A percentile compares a stretch with the other conserved stretches of the same genome.
phyloP scores from a whole-genome alignment of 1,284 basidiomycete species.

The Ustilago cynodontis region DNA sequence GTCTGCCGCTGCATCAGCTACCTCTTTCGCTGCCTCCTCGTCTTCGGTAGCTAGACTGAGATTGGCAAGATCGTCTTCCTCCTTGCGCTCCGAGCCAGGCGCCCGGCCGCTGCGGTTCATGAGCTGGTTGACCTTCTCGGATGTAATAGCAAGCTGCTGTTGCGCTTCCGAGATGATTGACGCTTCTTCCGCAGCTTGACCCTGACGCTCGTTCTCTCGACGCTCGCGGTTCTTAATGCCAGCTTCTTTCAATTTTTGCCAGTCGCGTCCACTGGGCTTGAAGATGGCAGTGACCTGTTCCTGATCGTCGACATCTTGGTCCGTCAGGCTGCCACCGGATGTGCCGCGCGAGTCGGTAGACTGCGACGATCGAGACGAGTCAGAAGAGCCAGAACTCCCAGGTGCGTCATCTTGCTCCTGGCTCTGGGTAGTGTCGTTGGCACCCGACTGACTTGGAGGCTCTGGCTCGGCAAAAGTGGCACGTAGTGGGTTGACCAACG shows the following conservation, averaged over 20 bases:
- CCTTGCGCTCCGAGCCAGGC: constrained; percentile 34
- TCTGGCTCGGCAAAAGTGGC: constrained; percentile 49
- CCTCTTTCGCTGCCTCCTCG: constrained; percentile 44
- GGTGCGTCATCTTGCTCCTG: constrained; percentile 39
- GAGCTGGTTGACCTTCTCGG: constrained; percentile 57
- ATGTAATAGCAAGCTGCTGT: constrained; percentile 53
- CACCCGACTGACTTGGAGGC: neutral
- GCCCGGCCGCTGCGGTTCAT: constrained; percentile 47
- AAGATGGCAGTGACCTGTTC: constrained; percentile 63
- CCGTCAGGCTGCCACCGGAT: constrained; percentile 37
- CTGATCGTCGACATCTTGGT: constrained; percentile 48
- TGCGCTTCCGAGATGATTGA: constrained; percentile 49
- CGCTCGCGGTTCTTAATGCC: constrained; percentile 53
- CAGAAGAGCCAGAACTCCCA: constrained; percentile 40
- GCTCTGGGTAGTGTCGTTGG: constrained; percentile 9
- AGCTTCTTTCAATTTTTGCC: constrained; percentile 61
- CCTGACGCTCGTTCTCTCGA: constrained; percentile 41
- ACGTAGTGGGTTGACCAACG: constrained; percentile 34
- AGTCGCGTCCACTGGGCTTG: constrained; percentile 57
- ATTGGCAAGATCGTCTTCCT: constrained; percentile 61
- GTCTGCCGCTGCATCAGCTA: constrained; percentile 52
- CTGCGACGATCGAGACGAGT: constrained; percentile 42
- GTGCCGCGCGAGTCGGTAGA: constrained; percentile 32
- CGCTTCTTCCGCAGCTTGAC: constrained; percentile 26
- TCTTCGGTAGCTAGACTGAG: constrained; percentile 49